Conservation (phyloP, 2,329 filamentous ascomycete species). For the Myotisia sp. region DNA sequence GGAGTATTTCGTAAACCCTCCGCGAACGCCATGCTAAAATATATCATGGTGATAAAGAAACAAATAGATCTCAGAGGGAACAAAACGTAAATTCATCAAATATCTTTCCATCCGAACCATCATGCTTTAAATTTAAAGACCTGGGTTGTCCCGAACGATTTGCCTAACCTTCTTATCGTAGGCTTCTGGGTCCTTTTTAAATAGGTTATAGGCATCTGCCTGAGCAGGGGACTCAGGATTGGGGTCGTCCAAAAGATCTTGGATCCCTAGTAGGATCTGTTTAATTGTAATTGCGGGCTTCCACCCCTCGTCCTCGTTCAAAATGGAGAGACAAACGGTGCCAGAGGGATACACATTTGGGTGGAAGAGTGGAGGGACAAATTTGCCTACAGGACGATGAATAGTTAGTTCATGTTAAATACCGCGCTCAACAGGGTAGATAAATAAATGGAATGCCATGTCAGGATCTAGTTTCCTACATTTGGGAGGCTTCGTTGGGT, state of each 20-base stretch:
- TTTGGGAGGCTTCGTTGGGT: slow-evolving; percentile 96
- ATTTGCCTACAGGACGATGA: slow-evolving; percentile 57
- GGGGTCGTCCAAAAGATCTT: slow-evolving; percentile 87
- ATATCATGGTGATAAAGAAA: background rate
- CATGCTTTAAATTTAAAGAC: slow-evolving; percentile 37
- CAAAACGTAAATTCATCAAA: too few species aligned
- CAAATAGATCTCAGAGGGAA: background rate
- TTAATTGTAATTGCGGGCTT: slow-evolving; percentile 97
- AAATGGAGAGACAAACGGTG: slow-evolving; percentile 88
- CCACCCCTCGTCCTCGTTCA: slow-evolving; percentile 98
- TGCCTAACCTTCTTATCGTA: slow-evolving; percentile 81
- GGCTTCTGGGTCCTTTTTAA: slow-evolving; percentile 72
- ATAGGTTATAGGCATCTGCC: slow-evolving; percentile 92
- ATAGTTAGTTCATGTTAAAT: too few species aligned
- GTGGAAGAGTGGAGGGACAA: slow-evolving; percentile 88
- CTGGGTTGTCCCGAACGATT: slow-evolving; percentile 79
- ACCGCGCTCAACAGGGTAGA: too few species aligned
- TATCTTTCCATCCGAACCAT: background rate
- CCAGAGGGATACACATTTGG: slow-evolving; percentile 97
- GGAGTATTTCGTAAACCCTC: too few species aligned
- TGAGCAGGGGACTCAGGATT: slow-evolving; percentile 95
- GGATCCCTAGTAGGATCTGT: slow-evolving; percentile 89
- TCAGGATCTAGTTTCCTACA: too few species aligned
- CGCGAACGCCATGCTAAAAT: too few species aligned
- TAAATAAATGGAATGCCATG: too few species aligned